Conservation (phyloP, 495 filamentous ascomycete species). For the Astrothelium macrocarpum region DNA sequence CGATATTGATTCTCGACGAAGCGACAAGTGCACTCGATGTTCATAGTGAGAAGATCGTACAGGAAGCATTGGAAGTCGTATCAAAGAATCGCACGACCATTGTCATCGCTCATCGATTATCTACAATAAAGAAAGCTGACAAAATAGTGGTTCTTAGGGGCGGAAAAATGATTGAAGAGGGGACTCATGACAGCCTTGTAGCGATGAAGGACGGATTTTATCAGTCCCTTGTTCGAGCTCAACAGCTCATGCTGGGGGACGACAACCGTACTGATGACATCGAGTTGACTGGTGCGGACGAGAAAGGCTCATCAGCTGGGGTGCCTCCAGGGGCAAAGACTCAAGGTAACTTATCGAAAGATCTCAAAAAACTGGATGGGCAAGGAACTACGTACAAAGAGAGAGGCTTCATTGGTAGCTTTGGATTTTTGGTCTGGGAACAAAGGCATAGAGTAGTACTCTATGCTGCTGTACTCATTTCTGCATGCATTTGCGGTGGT, state of each 20-base stretch:
- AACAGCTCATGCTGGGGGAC: conserved; percentile 15
- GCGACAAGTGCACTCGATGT: conserved; percentile 27
- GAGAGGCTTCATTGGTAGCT: conserved; percentile 7
- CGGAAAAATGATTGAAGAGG: conserved; percentile 25
- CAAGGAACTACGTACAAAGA: conserved; percentile 12
- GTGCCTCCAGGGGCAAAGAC: conserved; percentile 11
- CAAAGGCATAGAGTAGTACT: conserved; percentile 7
- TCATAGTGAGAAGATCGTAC: conserved; percentile 22
- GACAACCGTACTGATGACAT: conserved; percentile 2
- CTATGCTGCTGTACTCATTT: conserved; percentile 12
- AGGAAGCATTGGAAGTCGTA: conserved; percentile 22
- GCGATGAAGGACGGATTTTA: conserved; percentile 20
- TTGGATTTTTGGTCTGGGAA: conserved; percentile 5
- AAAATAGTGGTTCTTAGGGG: conserved; percentile 24
- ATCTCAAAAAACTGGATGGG: conserved; percentile 6
- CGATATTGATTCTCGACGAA: conserved; percentile 26
- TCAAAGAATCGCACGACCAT: conserved; percentile 22
- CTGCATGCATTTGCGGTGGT: conserved; percentile 15
- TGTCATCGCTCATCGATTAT: conserved; percentile 26
- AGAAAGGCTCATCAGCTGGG: conserved; percentile 8
- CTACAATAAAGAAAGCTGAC: conserved; percentile 26
- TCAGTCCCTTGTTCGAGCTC: conserved; percentile 19
- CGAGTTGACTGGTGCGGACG: conserved; percentile 7
- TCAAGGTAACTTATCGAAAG: conserved; percentile 7
- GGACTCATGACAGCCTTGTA: conserved; percentile 22